Evolutionary conservation across 2,329 filamentous ascomycete species (phyloP).

Genomic region (Penicillium sp.): DNA sequence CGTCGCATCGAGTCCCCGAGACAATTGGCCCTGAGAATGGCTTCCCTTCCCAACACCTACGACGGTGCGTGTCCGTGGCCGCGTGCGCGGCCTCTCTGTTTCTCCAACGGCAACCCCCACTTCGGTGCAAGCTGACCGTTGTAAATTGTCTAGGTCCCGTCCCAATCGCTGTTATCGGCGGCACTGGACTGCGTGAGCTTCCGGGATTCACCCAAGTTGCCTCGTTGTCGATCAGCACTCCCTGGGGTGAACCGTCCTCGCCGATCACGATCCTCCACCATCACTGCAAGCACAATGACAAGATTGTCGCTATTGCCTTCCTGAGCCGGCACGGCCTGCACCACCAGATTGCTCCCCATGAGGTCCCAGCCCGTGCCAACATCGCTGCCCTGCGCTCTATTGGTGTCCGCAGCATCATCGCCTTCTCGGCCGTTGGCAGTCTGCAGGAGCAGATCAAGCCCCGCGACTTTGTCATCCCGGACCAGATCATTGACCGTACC

Average conservation of each 20-base stretch:
- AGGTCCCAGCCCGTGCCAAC: constrained; percentile 92
- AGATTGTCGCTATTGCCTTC: constrained; percentile 72
- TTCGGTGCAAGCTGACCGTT: constrained; percentile 15
- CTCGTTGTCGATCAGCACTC: constrained; percentile 70
- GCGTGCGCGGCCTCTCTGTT: constrained; percentile 3
- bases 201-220: constrained; percentile 84
- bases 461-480: constrained; percentile 92
- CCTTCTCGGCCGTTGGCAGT: constrained; percentile 92
- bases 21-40: constrained; percentile 46
- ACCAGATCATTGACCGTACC: constrained; percentile 95
- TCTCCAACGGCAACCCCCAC: too few species aligned
- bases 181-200: constrained; percentile 85
- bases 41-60: constrained; percentile 57
- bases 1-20: constrained; percentile 33
- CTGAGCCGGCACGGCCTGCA: constrained; percentile 85
- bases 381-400: constrained; percentile 93
- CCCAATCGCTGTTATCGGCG: constrained; percentile 85
- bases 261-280: constrained; percentile 87
- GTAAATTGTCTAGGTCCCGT: constrained; percentile 51
- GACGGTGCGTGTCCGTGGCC: constrained; percentile 50
- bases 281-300: constrained; percentile 64
- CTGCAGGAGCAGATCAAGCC: constrained; percentile 90
- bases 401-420: constrained; percentile 85
- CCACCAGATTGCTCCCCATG: constrained; percentile 88
- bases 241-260: constrained; percentile 78